Conservation (phyloP, 202 grass and related monocot genomes). For the Carex arenaria region DNA sequence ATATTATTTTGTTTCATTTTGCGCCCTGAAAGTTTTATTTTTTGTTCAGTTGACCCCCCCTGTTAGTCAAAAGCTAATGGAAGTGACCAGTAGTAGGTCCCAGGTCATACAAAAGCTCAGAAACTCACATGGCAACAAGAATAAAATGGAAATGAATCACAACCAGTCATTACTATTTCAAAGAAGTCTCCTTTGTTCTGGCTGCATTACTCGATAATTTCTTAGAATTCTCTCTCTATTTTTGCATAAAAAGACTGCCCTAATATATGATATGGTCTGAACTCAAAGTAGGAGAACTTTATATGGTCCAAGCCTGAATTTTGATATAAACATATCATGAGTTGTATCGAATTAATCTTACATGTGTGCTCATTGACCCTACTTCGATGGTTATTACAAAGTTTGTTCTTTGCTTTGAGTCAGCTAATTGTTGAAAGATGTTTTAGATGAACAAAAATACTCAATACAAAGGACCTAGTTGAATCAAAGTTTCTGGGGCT, state of each 20-base stretch:
- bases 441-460: neutral
- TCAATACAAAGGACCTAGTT: neutral
- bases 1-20: neutral
- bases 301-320: neutral
- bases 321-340: neutral
- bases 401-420: neutral
- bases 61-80: neutral
- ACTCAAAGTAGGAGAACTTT: neutral
- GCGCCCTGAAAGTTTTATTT: neutral
- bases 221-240: neutral
- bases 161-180: neutral
- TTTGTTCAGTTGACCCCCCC: neutral
- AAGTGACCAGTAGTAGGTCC: neutral
- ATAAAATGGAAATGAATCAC: neutral
- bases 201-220: neutral
- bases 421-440: neutral
- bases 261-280: neutral
- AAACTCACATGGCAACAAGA: neutral
- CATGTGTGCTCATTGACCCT: neutral
- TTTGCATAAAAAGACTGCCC: neutral
- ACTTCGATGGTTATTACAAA: neutral
- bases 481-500: neutral
- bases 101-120: neutral
- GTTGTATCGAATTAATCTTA: neutral
- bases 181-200: neutral